Conservation (phyloP, 1,284 basidiomycete species). For the Puccinia coronata region DNA sequence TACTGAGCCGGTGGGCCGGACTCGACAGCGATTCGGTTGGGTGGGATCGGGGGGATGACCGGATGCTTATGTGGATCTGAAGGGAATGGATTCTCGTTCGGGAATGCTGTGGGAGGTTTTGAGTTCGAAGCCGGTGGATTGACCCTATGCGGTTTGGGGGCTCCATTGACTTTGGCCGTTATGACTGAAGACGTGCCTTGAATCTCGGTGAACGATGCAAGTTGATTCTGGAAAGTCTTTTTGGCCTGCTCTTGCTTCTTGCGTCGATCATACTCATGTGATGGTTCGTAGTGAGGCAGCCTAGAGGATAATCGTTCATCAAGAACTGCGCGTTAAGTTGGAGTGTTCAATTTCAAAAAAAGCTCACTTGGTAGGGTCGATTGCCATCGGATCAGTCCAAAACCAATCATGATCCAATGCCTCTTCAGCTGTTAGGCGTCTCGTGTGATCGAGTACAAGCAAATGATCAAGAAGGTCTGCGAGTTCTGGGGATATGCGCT, state of each 20-base stretch:
- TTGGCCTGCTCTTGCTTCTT: conserved; percentile 58
- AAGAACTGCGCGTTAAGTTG: conserved; percentile 33
- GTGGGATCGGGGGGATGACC: not conserved
- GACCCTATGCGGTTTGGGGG: conserved; percentile 10
- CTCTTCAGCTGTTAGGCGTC: conserved; percentile 62
- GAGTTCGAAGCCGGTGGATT: conserved; percentile 12
- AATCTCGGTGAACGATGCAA: conserved; percentile 36
- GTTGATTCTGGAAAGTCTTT: conserved; percentile 32
- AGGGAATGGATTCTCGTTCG: not conserved
- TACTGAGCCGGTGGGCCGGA: not conserved
- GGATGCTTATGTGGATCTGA: conserved; percentile 10
- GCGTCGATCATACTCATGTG: conserved; percentile 79
- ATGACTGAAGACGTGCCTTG: conserved; percentile 15
- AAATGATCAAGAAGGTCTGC: conserved; percentile 61
- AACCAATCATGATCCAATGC: conserved; percentile 63
- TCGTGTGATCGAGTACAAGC: conserved; percentile 63
- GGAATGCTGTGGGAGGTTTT: conserved; percentile 7
- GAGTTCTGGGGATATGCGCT: conserved; percentile 50
- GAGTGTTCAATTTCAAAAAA: conserved; percentile 45
- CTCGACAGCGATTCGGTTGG: not conserved
- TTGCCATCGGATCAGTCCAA: conserved; percentile 80
- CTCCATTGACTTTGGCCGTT: not conserved
- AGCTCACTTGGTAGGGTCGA: conserved; percentile 75
- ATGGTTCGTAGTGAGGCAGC: conserved; percentile 73
- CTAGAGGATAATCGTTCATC: conserved; percentile 60